Evolutionary conservation across 192 early-diverging fungal species (phyloP).

Genomic region (Bifiguratus adelaidae): DNA sequence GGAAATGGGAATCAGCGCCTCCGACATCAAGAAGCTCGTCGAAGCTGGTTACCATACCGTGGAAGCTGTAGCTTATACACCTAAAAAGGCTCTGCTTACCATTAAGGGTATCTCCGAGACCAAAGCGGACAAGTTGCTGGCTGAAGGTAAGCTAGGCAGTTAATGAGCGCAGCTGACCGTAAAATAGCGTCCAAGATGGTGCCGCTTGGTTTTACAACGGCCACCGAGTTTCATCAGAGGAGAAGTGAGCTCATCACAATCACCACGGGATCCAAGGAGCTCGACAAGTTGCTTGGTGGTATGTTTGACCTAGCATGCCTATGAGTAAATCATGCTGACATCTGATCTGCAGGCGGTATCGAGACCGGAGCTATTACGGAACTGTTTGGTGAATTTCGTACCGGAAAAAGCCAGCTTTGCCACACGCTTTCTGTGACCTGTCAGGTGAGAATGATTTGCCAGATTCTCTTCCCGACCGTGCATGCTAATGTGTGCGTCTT

Average conservation of each 20-base stretch:
- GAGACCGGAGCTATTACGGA: conserved; percentile 97
- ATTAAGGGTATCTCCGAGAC: conserved; percentile 95
- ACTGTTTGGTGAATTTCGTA: conserved; percentile 96
- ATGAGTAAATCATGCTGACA: too few relatives aligned
- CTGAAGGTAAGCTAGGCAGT: conserved; percentile 53
- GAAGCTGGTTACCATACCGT: conserved; percentile 86
- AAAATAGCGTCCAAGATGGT: conserved; percentile 74
- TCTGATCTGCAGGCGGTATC: conserved; percentile 85
- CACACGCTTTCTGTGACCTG: conserved; percentile 94
- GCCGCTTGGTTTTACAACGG: conserved; percentile 93
- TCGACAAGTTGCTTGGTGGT: conserved; percentile 89
- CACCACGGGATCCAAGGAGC: conserved; percentile 81
- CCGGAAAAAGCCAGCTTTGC: conserved; percentile 95
- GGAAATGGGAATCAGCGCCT: conserved; percentile 55
- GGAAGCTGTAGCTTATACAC: conserved; percentile 89
- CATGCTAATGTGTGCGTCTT: neutral
- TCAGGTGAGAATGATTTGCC: conserved; percentile 40
- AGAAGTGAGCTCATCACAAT: conserved; percentile 73
- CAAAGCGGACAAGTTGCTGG: conserved; percentile 90
- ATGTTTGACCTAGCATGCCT: conserved; percentile 4
- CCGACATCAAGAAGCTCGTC: conserved; percentile 75
- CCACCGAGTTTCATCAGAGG: conserved; percentile 79
- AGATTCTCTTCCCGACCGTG: neutral
- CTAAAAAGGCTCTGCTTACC: conserved; percentile 70
- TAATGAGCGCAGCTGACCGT: neutral